These are phyloP conservation scores for Solanum arcanum DNA, from an alignment of 257 asterid genomes.

Conservation along the genomic window DNA sequence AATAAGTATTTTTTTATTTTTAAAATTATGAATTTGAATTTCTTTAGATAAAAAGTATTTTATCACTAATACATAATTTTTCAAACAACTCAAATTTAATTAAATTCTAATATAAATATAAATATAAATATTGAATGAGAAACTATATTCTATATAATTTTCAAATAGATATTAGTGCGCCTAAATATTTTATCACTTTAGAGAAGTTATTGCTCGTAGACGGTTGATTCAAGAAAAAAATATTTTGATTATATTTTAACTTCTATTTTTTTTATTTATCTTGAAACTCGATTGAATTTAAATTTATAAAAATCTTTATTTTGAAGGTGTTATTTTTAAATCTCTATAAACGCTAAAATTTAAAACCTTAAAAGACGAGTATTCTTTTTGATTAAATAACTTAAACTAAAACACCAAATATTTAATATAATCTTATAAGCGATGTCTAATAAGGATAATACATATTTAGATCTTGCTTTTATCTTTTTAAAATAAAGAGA, in stretches of 20 bases:
- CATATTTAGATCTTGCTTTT: background rate
- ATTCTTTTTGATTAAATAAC: no score
- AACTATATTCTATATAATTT: no score
- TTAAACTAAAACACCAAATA: no score
- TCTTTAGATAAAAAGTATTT: fast-evolving
- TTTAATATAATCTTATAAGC: background rate
- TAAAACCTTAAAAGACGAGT: background rate
- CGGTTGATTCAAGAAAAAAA: no score
- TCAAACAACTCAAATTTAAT: fast-evolving
- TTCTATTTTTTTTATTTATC: no score
- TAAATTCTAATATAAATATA: fast-evolving
- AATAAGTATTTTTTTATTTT: fast-evolving
- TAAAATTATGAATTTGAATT: fast-evolving
- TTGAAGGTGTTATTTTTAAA: no score
- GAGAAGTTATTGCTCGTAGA: background rate
- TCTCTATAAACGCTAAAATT: background rate
- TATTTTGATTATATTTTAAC: no score
- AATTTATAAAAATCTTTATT: no score
- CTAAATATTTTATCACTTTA: background rate
- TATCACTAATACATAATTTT: fast-evolving
- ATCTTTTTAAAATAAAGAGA: background rate
- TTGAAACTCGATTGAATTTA: no score
- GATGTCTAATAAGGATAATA: background rate
- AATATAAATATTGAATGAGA: fast-evolving
- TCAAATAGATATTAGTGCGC: background rate